phyloP scores from a whole-genome alignment of 495 filamentous ascomycete species.

The Symbiotaphrina buchneri region DNA sequence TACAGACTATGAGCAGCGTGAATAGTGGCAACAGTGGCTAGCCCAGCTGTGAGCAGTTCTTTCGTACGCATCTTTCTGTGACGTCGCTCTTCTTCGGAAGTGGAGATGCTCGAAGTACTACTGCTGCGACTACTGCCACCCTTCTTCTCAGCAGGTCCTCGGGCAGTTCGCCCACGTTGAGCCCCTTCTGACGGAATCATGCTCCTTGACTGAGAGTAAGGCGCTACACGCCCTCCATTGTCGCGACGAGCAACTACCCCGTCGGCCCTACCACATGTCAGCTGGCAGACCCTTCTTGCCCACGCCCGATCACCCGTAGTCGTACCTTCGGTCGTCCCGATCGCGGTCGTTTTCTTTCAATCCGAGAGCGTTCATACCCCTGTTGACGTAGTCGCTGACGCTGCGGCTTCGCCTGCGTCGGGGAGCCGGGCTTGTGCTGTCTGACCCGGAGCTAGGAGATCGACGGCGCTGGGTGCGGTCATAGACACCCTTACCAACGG shows the following conservation, averaged over 20 bases:
- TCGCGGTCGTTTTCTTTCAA: constrained; percentile 12
- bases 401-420: constrained; percentile 22
- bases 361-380: constrained; percentile 28
- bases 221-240: too few species aligned
- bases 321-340: not conserved
- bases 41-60: constrained; percentile 58
- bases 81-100: constrained; percentile 53
- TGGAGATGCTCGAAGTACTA: constrained; percentile 19
- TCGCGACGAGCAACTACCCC: too few species aligned
- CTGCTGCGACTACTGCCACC: constrained; percentile 13
- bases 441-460: not conserved
- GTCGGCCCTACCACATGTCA: too few species aligned
- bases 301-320: too few species aligned
- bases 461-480: constrained; percentile 30
- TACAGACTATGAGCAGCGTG: constrained; percentile 70
- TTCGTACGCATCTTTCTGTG: constrained; percentile 66
- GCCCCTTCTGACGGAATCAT: too few species aligned
- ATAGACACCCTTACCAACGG: constrained; percentile 60
- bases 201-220: too few species aligned
- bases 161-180: too few species aligned
- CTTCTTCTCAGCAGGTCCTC: constrained; percentile 13
- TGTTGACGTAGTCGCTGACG: constrained; percentile 29
- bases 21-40: constrained; percentile 75
- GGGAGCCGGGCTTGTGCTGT: not conserved
- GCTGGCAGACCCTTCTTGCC: too few species aligned